Percentiles rank a stretch among this genome's conserved stretches.
phyloP scores from a whole-genome alignment of 371 early-diverging fungal genomes.

The Polyrhizophydium stewartii region DNA sequence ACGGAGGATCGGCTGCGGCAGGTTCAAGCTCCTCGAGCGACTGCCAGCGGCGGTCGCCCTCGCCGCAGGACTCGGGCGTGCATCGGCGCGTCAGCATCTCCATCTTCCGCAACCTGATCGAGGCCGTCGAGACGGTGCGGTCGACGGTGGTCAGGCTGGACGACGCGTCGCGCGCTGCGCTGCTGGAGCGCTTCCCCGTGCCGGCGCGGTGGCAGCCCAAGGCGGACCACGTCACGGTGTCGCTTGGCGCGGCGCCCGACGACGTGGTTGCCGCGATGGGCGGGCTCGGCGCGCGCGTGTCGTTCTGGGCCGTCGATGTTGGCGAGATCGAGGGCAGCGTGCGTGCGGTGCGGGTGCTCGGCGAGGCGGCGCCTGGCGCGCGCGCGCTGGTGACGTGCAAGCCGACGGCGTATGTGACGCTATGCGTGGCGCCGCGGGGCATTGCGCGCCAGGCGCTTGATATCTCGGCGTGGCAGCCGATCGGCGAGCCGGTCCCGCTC shows the following conservation, averaged over 20 bases:
- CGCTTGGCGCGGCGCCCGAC: constrained; percentile 21
- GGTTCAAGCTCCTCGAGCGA: too few species aligned
- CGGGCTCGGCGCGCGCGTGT: constrained; percentile 24
- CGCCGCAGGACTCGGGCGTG: too few species aligned
- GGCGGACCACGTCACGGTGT: constrained; percentile 30
- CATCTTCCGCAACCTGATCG: constrained; percentile 24
- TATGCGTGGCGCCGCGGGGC: constrained; percentile 13
- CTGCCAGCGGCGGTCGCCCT: too few species aligned
- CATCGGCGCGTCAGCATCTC: constrained; percentile 20
- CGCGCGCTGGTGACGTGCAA: constrained; percentile 11
- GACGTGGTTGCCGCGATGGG: constrained; percentile 23
- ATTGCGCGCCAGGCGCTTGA: constrained; percentile 15
- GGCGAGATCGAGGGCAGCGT: constrained; percentile 19
- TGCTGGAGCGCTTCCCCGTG: constrained; percentile 15
- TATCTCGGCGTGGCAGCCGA: constrained; percentile 22
- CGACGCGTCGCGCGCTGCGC: background rate
- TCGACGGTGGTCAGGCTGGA: constrained; percentile 32
- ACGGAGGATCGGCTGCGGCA: too few species aligned
- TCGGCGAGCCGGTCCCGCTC: constrained; percentile 11
- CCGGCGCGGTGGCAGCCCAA: constrained; percentile 14
- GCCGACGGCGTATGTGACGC: constrained; percentile 26
- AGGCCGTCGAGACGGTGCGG: constrained; percentile 21
- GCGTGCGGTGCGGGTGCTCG: constrained; percentile 25
- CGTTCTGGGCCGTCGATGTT: constrained; percentile 19
- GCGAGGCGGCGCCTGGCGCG: background rate